Conservation (phyloP, 192 early-diverging fungal genomes). For the Coemansia sp. region DNA sequence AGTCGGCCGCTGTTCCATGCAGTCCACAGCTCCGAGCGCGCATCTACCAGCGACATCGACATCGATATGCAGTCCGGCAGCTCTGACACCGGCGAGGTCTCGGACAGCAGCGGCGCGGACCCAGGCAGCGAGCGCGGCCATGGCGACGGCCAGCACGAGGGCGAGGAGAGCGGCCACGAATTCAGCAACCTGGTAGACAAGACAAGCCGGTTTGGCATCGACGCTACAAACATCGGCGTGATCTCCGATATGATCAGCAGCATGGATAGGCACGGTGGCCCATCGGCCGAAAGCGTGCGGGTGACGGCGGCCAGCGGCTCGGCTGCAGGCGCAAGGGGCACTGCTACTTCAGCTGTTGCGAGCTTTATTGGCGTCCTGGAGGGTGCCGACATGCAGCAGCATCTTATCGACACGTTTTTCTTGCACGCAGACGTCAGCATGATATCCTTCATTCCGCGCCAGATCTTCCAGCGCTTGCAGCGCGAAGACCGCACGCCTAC, state of each 20-base stretch:
- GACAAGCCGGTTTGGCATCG: conserved; percentile 35
- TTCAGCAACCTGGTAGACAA: conserved; percentile 27
- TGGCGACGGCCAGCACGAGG: not conserved
- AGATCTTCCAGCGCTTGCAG: conserved; percentile 30
- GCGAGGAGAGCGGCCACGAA: not conserved
- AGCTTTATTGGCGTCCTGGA: conserved; percentile 5
- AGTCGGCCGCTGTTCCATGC: not conserved
- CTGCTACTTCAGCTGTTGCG: not conserved
- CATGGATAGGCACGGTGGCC: conserved; percentile 10
- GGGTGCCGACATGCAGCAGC: conserved; percentile 15
- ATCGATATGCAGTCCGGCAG: conserved; percentile 5
- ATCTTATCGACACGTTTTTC: conserved; percentile 46
- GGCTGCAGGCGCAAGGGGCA: not conserved
- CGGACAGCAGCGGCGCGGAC: not conserved
- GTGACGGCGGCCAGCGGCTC: not conserved
- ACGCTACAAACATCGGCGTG: conserved; percentile 26
- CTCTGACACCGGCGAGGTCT: conserved; percentile 7
- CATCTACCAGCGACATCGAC: conserved; percentile 6
- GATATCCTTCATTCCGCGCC: conserved; percentile 38
- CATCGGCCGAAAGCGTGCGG: conserved; percentile 9
- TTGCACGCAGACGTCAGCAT: conserved; percentile 34
- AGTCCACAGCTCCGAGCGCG: not conserved
- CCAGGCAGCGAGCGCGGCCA: not conserved
- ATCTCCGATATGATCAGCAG: conserved; percentile 29
- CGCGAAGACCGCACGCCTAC: conserved; percentile 30